Evolutionary conservation across 2,329 filamentous ascomycete species (phyloP).

Genomic region (Trichoderma breve): DNA sequence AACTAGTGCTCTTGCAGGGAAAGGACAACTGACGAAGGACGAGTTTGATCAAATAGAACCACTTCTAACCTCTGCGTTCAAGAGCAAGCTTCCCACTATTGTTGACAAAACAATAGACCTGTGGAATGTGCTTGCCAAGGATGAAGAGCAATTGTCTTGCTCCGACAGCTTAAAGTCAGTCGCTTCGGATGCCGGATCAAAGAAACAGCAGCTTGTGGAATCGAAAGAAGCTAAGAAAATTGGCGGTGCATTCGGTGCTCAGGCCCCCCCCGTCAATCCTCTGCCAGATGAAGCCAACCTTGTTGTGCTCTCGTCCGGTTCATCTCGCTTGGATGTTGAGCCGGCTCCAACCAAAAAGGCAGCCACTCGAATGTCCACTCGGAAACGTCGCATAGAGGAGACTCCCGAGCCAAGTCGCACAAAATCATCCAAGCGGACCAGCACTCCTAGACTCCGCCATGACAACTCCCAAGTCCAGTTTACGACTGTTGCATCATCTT

Average conservation of each 20-base stretch:
- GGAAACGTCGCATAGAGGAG: conserved; percentile 31
- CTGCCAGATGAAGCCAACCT: conserved; percentile 48
- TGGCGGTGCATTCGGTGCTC: conserved; percentile 39
- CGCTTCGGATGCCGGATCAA: conserved; percentile 58
- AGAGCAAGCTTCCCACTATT: conserved; percentile 54
- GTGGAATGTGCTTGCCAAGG: conserved; percentile 72
- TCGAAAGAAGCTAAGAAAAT: conserved; percentile 45
- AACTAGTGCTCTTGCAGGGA: conserved; percentile 39
- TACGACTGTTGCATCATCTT: conserved; percentile 62
- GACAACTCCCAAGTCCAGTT: conserved; percentile 83
- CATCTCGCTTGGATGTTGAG: conserved; percentile 28
- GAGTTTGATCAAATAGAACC: conserved; percentile 54
- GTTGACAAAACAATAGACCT: conserved; percentile 50
- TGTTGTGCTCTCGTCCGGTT: conserved; percentile 32
- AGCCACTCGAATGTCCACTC: conserved; percentile 25
- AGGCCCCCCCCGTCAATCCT: conserved; percentile 44
- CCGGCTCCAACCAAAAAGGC: conserved; percentile 22
- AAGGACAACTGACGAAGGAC: conserved; percentile 38
- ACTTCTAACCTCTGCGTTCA: conserved; percentile 55
- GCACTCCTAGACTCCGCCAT: conserved; percentile 62
- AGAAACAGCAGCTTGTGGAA: conserved; percentile 45
- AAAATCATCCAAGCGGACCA: conserved; percentile 29
- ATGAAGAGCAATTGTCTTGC: conserved; percentile 59
- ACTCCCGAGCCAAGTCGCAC: conserved; percentile 28
- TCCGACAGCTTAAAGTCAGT: conserved; percentile 61